A percentile compares a stretch with the other conserved stretches of the same genome.
Evolutionary conservation across 2,329 filamentous ascomycete genomes (phyloP).

Genomic region (Xylaria arbuscula): DNA sequence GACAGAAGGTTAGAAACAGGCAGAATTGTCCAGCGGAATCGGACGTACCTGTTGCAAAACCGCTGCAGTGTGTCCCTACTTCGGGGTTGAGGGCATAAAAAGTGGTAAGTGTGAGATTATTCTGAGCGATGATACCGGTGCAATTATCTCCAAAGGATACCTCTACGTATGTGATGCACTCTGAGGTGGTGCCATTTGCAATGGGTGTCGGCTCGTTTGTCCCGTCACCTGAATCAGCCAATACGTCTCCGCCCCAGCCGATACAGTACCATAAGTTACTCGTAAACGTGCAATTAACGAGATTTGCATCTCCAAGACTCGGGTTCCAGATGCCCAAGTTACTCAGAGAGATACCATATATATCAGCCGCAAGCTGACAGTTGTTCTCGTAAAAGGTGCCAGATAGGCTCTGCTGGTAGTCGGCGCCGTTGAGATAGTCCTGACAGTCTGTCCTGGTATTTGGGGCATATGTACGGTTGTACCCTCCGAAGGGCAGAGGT

Average conservation of each 20-base stretch:
- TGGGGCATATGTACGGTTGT: slow-evolving; percentile 1
- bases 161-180: slow-evolving; percentile 13
- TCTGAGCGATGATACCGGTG: slow-evolving; percentile 9
- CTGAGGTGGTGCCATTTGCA: slow-evolving; percentile 12
- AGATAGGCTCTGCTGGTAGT: neutral
- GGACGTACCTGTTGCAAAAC: slow-evolving; percentile 20
- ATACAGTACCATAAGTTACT: slow-evolving; percentile 16
- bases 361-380: slow-evolving; percentile 11
- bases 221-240: slow-evolving; percentile 1
- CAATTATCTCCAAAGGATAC: slow-evolving; percentile 1
- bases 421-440: neutral
- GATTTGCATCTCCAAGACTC: slow-evolving; percentile 4
- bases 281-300: slow-evolving; percentile 13
- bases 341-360: slow-evolving; percentile 8
- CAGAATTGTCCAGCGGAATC: neutral
- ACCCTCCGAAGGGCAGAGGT: neutral
- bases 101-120: slow-evolving; percentile 26
- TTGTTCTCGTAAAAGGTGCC: slow-evolving; percentile 10
- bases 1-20: neutral
- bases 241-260: slow-evolving; percentile 8
- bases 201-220: slow-evolving; percentile 9
- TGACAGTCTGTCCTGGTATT: slow-evolving; percentile 8
- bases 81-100: slow-evolving; percentile 38
- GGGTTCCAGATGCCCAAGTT: slow-evolving; percentile 25
- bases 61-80: slow-evolving; percentile 35